Conservation (phyloP, 2,329 filamentous ascomycete species). For the Emmonsiellopsis sp. region DNA sequence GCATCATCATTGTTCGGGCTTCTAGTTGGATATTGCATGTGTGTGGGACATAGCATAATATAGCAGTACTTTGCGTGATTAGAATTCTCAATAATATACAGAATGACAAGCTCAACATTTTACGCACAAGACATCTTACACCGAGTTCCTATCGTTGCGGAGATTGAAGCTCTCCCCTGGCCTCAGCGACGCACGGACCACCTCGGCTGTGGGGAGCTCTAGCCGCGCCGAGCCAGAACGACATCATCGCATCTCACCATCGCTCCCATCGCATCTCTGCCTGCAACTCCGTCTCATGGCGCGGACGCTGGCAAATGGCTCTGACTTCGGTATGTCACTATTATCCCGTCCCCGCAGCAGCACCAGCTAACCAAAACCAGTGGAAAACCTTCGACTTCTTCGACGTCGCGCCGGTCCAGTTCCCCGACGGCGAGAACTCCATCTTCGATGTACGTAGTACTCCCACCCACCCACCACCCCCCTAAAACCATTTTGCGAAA, state of each 20-base stretch:
- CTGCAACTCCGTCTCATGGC: conserved; percentile 17
- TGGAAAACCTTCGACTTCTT: conserved; percentile 99
- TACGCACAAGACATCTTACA: too few relatives aligned
- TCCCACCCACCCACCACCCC: conserved; percentile 2
- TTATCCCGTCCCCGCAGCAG: background rate
- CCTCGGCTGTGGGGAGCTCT: too few relatives aligned
- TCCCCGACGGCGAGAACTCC: conserved; percentile 68
- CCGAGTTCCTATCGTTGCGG: too few relatives aligned
- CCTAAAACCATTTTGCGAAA: background rate
- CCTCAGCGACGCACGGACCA: too few relatives aligned
- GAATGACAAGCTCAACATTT: too few relatives aligned
- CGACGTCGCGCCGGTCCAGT: conserved; percentile 76
- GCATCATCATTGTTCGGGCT: too few relatives aligned
- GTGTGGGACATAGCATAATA: too few relatives aligned
- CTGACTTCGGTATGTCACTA: conserved; percentile 29
- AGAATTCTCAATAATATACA: too few relatives aligned
- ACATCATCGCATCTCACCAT: background rate
- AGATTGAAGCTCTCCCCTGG: too few relatives aligned
- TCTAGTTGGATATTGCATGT: too few relatives aligned
- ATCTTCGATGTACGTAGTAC: conserved; percentile 62
- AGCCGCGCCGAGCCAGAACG: background rate
- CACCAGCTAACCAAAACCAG: conserved; percentile 36
- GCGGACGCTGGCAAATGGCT: conserved; percentile 30
- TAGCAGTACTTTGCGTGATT: too few relatives aligned
- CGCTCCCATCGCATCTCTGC: background rate